phyloP scores from a whole-genome alignment of 176 grass and related monocot species.

The Oryza meridionalis region DNA sequence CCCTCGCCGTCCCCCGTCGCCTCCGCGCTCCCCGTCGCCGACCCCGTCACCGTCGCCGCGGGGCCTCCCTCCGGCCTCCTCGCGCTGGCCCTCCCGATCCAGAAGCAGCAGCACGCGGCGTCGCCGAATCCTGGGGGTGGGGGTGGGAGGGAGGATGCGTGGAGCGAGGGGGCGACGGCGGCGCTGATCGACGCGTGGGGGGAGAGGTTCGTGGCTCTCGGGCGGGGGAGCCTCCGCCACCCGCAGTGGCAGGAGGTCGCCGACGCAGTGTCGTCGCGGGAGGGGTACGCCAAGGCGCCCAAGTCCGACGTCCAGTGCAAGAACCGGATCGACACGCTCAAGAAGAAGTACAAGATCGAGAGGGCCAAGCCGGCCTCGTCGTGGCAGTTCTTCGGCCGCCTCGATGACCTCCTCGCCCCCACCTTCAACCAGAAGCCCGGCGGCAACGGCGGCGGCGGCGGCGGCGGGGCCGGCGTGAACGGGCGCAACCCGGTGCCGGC shows the following conservation, averaged over 20 bases:
- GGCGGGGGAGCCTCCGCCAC: constrained; percentile 87
- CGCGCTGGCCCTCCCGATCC: constrained; percentile 70
- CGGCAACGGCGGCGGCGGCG: neutral
- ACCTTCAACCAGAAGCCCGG: constrained; percentile 47
- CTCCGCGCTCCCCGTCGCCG: constrained; percentile 41
- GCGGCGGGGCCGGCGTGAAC: constrained; percentile 12
- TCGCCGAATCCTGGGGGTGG: constrained; percentile 27
- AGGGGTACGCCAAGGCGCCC: constrained; percentile 77
- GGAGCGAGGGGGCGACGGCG: constrained; percentile 92
- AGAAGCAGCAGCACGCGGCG: constrained; percentile 60
- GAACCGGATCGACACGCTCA: constrained; percentile 98
- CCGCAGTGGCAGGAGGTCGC: constrained; percentile 99
- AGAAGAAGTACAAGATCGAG: constrained; percentile 99
- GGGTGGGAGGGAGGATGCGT: constrained; percentile 84
- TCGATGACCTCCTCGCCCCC: constrained; percentile 75
- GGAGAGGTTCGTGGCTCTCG: constrained; percentile 87
- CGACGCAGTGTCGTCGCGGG: constrained; percentile 79
- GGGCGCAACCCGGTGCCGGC: constrained; percentile 35
- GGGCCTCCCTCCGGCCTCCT: constrained; percentile 53
- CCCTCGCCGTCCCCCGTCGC: constrained; percentile 10
- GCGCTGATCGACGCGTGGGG: constrained; percentile 97
- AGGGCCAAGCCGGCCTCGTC: constrained; percentile 63
- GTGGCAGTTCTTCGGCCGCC: constrained; percentile 90
- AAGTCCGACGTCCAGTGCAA: constrained; percentile 96
- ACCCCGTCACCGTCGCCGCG: constrained; percentile 51